A percentile compares a stretch with the other conserved stretches of the same genome.
Evolutionary conservation across 2,329 filamentous ascomycete genomes (phyloP).

Genomic region (Ophiostoma montium): DNA sequence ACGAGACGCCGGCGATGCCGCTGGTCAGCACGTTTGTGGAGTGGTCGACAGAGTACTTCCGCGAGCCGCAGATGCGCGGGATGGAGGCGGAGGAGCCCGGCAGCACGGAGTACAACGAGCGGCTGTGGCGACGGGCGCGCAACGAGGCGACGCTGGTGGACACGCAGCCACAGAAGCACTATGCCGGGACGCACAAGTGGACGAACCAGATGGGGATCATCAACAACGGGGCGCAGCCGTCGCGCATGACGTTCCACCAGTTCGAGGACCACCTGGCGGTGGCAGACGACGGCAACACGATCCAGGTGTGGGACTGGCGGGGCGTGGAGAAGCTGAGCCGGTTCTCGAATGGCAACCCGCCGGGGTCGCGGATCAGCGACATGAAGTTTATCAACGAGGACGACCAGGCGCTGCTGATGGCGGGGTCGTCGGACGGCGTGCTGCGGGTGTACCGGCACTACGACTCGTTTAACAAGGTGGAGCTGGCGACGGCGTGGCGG

Average conservation of each 20-base stretch:
- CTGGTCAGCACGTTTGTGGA: conserved; percentile 75
- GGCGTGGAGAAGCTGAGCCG: conserved; percentile 58
- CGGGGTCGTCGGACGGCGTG: conserved; percentile 87
- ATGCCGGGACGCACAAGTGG: conserved; percentile 77
- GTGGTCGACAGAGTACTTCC: conserved; percentile 96
- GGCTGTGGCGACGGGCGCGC: conserved; percentile 79
- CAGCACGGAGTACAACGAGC: conserved; percentile 89
- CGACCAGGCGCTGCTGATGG: conserved; percentile 87
- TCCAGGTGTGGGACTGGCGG: conserved; percentile 91
- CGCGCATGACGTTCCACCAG: conserved; percentile 92
- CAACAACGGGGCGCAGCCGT: conserved; percentile 78
- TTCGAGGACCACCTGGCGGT: conserved; percentile 94
- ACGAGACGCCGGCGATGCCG: conserved; percentile 51
- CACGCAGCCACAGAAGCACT: conserved; percentile 85
- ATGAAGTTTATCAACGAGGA: conserved; percentile 98
- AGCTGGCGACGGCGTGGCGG: conserved; percentile 82
- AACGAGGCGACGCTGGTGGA: conserved; percentile 88
- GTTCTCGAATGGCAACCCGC: conserved; percentile 90
- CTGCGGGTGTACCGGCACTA: conserved; percentile 90
- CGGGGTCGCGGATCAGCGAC: conserved; percentile 83
- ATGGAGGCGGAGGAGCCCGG: conserved; percentile 93
- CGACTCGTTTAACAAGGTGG: conserved; percentile 59
- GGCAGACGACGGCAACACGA: conserved; percentile 81
- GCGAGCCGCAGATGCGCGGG: conserved; percentile 94
- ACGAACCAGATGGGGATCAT: conserved; percentile 70